Percentiles rank a stretch among this genome's conserved stretches.
Evolutionary conservation across 805 yeast species (phyloP).

Genomic region (Scheffersomyces stipitis): DNA sequence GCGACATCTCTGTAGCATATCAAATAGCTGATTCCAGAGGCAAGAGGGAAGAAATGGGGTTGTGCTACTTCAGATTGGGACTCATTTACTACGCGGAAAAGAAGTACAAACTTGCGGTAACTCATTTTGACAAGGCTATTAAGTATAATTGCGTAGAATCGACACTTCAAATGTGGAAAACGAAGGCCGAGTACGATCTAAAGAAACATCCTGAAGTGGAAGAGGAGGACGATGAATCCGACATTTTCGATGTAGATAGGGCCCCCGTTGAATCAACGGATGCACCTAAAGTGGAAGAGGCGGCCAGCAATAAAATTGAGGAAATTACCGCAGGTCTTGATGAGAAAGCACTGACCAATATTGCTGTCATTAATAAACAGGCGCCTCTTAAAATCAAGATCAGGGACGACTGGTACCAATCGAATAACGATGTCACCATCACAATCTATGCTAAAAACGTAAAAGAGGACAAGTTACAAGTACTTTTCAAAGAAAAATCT

Average conservation of each 20-base stretch:
- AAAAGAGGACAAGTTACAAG: slow-evolving; percentile 46
- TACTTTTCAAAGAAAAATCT: slow-evolving; percentile 37
- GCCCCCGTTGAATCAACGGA: not conserved
- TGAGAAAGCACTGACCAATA: slow-evolving; percentile 13
- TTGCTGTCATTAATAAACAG: slow-evolving; percentile 35
- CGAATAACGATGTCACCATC: slow-evolving; percentile 53
- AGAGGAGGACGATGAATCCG: slow-evolving; percentile 3
- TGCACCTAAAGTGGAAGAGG: not conserved
- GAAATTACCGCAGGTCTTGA: not conserved
- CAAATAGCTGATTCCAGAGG: slow-evolving; percentile 46
- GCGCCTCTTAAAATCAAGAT: slow-evolving; percentile 40
- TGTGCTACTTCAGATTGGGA: slow-evolving; percentile 50
- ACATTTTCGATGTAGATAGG: slow-evolving; percentile 2
- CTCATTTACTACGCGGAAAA: slow-evolving; percentile 46
- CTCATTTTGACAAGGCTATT: slow-evolving; percentile 42
- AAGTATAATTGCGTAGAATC: slow-evolving; percentile 44
- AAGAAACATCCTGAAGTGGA: slow-evolving; percentile 22
- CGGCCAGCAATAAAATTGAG: not conserved
- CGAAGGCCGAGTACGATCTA: slow-evolving; percentile 33
- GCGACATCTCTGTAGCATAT: slow-evolving; percentile 46
- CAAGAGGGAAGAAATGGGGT: slow-evolving; percentile 45
- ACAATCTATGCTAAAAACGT: slow-evolving; percentile 71
- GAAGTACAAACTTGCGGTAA: slow-evolving; percentile 39
- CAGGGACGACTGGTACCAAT: slow-evolving; percentile 60
- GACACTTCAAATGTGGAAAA: slow-evolving; percentile 49